A percentile compares a stretch with the other conserved stretches of the same genome.
phyloP scores from a whole-genome alignment of 208 protist species.

The Crithidia mellificae region DNA sequence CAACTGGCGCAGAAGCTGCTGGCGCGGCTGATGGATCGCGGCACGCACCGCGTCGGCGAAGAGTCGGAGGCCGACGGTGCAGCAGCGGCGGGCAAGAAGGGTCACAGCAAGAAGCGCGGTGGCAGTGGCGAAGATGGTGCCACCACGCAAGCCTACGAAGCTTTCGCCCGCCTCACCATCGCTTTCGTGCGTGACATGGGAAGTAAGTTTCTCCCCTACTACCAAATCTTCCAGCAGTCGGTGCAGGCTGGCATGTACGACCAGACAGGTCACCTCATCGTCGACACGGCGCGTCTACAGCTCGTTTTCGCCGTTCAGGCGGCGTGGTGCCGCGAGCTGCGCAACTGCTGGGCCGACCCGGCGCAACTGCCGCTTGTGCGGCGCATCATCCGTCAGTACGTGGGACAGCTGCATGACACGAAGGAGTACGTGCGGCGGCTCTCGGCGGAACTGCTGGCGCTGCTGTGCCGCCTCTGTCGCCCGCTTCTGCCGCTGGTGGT shows the following conservation, averaged over 20 bases:
- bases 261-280: conserved; percentile 59
- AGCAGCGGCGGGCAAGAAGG: conserved; percentile 8
- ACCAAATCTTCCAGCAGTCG: conserved; percentile 85
- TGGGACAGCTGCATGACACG: conserved; percentile 71
- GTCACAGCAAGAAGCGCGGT: conserved; percentile 2
- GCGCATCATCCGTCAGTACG: conserved; percentile 64
- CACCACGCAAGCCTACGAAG: conserved; percentile 72
- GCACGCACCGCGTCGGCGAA: conserved; percentile 22
- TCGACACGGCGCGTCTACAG: conserved; percentile 70
- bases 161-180: conserved; percentile 78
- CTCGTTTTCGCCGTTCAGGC: conserved; percentile 83
- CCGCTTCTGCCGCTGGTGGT: conserved; percentile 60
- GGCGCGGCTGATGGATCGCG: conserved; percentile 52
- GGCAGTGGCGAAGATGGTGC: conserved; percentile 15
- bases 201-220: conserved; percentile 79
- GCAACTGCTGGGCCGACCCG: conserved; percentile 49
- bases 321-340: conserved; percentile 86
- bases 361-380: conserved; percentile 33
- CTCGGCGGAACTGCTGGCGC: conserved; percentile 76
- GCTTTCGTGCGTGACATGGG: conserved; percentile 83
- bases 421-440: conserved; percentile 88
- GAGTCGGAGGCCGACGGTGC: neutral
- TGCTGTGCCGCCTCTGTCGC: conserved; percentile 58
- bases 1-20: conserved; percentile 81
- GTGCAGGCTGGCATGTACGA: conserved; percentile 81